Evolutionary conservation across 2,329 filamentous ascomycete genomes (phyloP), one percentile per base, ranked within the genome.

Genomic region (Fusarium zealandicum): DNA sequence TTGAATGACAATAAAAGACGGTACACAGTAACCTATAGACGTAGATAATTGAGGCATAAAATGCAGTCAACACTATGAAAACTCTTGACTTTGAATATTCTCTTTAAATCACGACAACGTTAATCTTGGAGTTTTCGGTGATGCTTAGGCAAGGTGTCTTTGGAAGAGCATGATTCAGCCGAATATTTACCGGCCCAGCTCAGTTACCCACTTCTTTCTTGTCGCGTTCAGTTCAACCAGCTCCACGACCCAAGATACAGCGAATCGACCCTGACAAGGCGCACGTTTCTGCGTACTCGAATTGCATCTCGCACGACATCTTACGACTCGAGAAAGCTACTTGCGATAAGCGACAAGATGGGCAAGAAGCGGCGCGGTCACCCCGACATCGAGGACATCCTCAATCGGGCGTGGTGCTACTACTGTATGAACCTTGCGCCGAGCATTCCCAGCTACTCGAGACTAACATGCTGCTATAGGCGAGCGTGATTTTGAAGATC

Each of bases 401-500:
- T 99, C 59, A 80, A 82, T 64, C 89, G 93, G 52, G 90, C 93
- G 42, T 98, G 93, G 93, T 99, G 95, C 79, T 99, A 96, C 78
- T 99, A 99, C 80, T 99, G 95, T 88, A 64, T 31, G 75, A 51
- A 46, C 16, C 45, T 48, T 52, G 57, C 47, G 43, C 57, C 51
- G 47, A 37, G 12, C 45, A 43, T 37, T 43, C 13, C 31, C 9
- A n/a, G 22, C 18, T n/a, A 14, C 6, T 41, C 14, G 57, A 70
- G 51, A 69, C 72, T 69, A 67, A 61, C 30, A 14, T 51, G 35
- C 6, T 12, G 25, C 46, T 14, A 3, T 49, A 88, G 85, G 85
- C 76, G 95, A 99, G 77, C 90, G 93, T 78, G 93, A 98, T 77
- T 99, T 98, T 73, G 93, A 98, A 74, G 95, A 99, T 74, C 76